phyloP scores from a whole-genome alignment of 2,329 filamentous ascomycete species.

The Colletotrichum tanaceti region DNA sequence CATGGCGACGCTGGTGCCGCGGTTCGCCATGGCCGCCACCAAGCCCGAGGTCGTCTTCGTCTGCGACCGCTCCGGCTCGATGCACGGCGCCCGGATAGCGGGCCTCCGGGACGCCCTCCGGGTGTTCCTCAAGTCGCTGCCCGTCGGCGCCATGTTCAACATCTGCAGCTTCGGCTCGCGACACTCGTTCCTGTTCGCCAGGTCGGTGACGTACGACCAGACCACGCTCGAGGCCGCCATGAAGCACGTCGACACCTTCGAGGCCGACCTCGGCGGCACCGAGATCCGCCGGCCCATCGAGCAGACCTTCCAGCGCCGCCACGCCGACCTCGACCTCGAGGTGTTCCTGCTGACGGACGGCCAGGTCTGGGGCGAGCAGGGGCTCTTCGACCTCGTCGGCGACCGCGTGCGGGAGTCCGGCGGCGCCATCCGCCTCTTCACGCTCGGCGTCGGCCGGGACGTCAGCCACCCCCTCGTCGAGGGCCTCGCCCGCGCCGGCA shows the following conservation, averaged over 20 bases:
- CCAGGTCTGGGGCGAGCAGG: constrained; percentile 61
- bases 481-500: constrained; percentile 64
- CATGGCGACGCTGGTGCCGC: constrained; percentile 78
- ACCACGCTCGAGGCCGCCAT: constrained; percentile 57
- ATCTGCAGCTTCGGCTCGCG: constrained; percentile 73
- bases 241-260: constrained; percentile 55
- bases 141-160: constrained; percentile 74
- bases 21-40: constrained; percentile 69
- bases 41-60: constrained; percentile 76
- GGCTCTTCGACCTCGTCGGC: constrained; percentile 60
- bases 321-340: constrained; percentile 61
- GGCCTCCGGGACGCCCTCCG: constrained; percentile 67
- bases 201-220: constrained; percentile 60
- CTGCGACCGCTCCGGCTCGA: constrained; percentile 77
- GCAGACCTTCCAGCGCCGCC: constrained; percentile 56
- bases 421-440: constrained; percentile 63
- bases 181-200: constrained; percentile 59
- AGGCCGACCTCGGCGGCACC: constrained; percentile 64
- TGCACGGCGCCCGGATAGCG: constrained; percentile 62
- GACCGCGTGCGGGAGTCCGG: constrained; percentile 53
- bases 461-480: constrained; percentile 66
- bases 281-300: constrained; percentile 61
- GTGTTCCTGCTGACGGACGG: constrained; percentile 69
- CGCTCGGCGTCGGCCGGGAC: constrained; percentile 63
- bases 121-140: constrained; percentile 74